These are phyloP conservation scores for Eutypa lata DNA, from an alignment of 2,329 filamentous ascomycete genomes.

Conservation along the genomic window DNA sequence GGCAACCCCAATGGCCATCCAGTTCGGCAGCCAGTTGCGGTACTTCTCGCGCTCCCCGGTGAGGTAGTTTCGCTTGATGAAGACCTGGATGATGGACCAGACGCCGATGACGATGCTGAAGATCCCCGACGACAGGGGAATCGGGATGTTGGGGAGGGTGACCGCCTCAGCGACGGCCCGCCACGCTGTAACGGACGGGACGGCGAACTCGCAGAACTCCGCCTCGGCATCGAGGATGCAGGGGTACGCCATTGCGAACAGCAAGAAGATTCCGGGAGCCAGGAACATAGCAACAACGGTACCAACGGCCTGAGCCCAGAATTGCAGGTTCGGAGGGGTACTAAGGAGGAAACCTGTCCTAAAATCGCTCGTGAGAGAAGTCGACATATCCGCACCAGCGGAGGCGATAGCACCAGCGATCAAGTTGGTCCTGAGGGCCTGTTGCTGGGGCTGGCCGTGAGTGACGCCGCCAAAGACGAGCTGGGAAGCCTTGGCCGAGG, in stretches of 20 bases:
- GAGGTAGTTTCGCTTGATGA: slow-evolving; percentile 53
- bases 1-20: slow-evolving; percentile 57
- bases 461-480: slow-evolving; percentile 65
- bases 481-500: slow-evolving; percentile 66
- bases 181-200: slow-evolving; percentile 65
- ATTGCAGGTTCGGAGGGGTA: slow-evolving; percentile 63
- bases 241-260: slow-evolving; percentile 66
- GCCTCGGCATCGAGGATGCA: slow-evolving; percentile 55
- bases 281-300: slow-evolving; percentile 64
- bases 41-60: slow-evolving; percentile 52
- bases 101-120: slow-evolving; percentile 55
- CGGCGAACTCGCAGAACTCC: slow-evolving; percentile 55
- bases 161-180: slow-evolving; percentile 61
- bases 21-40: slow-evolving; percentile 56
- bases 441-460: slow-evolving; percentile 42
- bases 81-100: slow-evolving; percentile 47
- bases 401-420: slow-evolving; percentile 58
- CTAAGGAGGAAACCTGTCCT: slow-evolving; percentile 64
- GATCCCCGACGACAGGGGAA: slow-evolving; percentile 53
- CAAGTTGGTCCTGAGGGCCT: slow-evolving; percentile 63
- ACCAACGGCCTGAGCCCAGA: slow-evolving; percentile 62
- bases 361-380: slow-evolving; percentile 59
- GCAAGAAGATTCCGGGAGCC: slow-evolving; percentile 59
- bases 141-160: slow-evolving; percentile 52
- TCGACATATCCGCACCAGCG: slow-evolving; percentile 52